Evolutionary conservation across 306 rosid species (phyloP).

Genomic region (Prunus padus): DNA sequence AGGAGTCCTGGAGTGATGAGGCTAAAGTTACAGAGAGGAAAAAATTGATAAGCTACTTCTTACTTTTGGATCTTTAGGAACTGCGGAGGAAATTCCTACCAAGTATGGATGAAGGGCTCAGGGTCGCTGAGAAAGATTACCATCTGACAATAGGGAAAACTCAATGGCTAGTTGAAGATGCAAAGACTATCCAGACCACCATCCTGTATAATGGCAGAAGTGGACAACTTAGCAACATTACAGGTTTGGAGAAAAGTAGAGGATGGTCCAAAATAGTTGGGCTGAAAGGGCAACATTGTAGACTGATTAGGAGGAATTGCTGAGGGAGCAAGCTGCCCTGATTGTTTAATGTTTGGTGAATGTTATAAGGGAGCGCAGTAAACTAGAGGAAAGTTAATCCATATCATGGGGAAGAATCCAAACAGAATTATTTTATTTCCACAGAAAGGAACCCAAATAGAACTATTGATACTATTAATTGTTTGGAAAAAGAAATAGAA

Average conservation of each 20-base stretch:
- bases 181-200: background rate
- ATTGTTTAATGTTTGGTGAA: background rate
- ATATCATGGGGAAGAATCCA: background rate
- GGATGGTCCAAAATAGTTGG: background rate
- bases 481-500: background rate
- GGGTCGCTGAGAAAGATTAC: background rate
- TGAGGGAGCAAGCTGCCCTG: background rate
- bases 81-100: background rate
- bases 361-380: background rate
- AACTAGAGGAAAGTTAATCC: background rate
- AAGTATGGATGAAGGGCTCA: background rate
- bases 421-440: background rate
- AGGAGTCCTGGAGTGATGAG: background rate
- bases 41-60: background rate
- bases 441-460: background rate
- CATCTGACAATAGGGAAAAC: background rate
- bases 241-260: background rate
- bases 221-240: background rate
- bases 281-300: background rate
- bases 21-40: background rate
- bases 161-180: background rate
- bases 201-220: background rate
- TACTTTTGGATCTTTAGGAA: background rate
- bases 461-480: background rate
- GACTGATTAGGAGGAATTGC: background rate